Conservation (phyloP, 768 basidiomycete genomes). For the Steccherinum ochraceum region DNA sequence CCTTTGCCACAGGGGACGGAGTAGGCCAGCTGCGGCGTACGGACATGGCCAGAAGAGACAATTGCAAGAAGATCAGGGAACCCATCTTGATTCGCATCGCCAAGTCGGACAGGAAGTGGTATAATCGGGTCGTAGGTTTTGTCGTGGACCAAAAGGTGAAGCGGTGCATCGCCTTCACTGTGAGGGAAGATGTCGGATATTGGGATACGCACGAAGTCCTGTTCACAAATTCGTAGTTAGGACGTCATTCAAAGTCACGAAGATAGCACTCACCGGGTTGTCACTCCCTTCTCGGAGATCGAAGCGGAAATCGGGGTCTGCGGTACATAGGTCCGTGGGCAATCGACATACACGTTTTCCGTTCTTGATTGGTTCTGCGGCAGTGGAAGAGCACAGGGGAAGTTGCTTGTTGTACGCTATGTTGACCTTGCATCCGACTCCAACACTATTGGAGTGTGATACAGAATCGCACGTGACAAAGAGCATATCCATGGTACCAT, state of each 20-base stretch:
- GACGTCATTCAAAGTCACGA: background rate
- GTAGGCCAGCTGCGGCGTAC: slow-evolving; percentile 54
- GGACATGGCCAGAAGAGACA: slow-evolving; percentile 37
- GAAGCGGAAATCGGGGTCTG: slow-evolving; percentile 77
- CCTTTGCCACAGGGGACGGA: slow-evolving; percentile 54
- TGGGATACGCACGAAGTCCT: slow-evolving; percentile 67
- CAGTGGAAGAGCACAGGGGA: slow-evolving; percentile 62
- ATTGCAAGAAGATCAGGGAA: slow-evolving; percentile 82
- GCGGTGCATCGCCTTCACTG: slow-evolving; percentile 17
- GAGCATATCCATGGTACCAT: slow-evolving; percentile 94
- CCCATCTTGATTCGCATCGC: slow-evolving; percentile 90
- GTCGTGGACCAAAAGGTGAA: slow-evolving; percentile 67
- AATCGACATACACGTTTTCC: slow-evolving; percentile 59
- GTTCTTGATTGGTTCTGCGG: slow-evolving; percentile 41
- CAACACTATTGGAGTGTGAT: slow-evolving; percentile 64
- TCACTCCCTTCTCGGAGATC: slow-evolving; percentile 45
- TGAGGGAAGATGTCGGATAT: slow-evolving; percentile 52
- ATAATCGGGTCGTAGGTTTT: slow-evolving; percentile 57
- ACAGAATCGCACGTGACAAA: slow-evolving; percentile 78
- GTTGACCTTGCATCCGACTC: slow-evolving; percentile 75
- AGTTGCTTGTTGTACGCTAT: slow-evolving; percentile 93
- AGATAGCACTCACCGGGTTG: slow-evolving; percentile 40
- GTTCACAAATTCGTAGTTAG: background rate
- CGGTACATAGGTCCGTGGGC: slow-evolving; percentile 74
- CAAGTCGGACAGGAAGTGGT: slow-evolving; percentile 74